Percentiles rank a stretch among this genome's conserved stretches.
Evolutionary conservation across 192 early-diverging fungal genomes (phyloP).

Genomic region (Entomortierella beljakovae): DNA sequence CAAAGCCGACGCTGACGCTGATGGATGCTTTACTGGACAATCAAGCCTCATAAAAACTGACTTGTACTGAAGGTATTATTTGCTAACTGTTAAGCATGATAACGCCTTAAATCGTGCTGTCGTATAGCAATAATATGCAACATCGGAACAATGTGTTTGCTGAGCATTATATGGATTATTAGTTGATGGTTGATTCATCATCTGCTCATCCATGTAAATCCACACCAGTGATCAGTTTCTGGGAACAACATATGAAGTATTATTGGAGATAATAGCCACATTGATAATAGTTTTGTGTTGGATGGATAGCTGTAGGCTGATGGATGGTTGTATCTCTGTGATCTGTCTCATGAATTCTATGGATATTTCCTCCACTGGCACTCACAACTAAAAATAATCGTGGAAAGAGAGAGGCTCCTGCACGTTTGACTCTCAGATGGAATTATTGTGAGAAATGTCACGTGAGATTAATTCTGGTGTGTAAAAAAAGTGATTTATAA

Average conservation of each 20-base stretch:
- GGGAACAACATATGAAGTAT: background rate
- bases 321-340: background rate
- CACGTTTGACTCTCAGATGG: background rate
- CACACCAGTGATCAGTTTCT: background rate
- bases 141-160: too few relatives aligned
- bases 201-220: too few relatives aligned
- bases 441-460: background rate
- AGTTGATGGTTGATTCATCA: too few relatives aligned
- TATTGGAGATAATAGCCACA: background rate
- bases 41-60: too few relatives aligned
- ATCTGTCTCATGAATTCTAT: background rate
- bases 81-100: too few relatives aligned
- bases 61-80: too few relatives aligned
- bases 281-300: background rate
- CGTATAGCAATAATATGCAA: too few relatives aligned
- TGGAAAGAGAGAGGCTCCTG: conserved; percentile 25
- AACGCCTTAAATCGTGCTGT: too few relatives aligned
- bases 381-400: conserved; percentile 34
- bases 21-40: too few relatives aligned
- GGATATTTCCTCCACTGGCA: conserved; percentile 10
- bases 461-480: background rate
- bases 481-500: background rate
- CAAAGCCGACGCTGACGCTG: too few relatives aligned
- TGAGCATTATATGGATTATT: too few relatives aligned
- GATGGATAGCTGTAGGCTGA: conserved; percentile 10